Evolutionary conservation across 2,329 filamentous ascomycete genomes (phyloP).

Genomic region (Didymellaceae sp.): DNA sequence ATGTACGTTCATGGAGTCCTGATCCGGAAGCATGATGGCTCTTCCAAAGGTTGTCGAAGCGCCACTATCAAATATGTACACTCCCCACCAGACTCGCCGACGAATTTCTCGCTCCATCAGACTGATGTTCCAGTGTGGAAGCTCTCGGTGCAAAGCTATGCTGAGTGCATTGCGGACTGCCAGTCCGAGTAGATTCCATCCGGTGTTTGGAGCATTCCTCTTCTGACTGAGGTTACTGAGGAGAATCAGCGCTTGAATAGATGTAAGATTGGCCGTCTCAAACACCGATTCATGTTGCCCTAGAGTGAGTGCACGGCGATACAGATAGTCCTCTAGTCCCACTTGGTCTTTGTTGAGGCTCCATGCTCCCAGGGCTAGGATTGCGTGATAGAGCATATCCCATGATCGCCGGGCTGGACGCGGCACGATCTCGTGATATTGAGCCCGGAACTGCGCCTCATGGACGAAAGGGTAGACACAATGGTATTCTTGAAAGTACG

Average conservation of each 20-base stretch:
- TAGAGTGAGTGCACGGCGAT: conserved; percentile 31
- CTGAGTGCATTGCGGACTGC: conserved; percentile 34
- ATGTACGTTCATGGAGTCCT: conserved; percentile 36
- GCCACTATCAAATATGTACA: conserved; percentile 37
- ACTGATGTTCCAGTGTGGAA: conserved; percentile 37
- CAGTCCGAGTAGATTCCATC: conserved; percentile 35
- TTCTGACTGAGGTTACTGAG: conserved; percentile 36
- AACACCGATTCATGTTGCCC: conserved; percentile 36
- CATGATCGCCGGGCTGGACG: conserved; percentile 30
- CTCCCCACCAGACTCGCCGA: conserved; percentile 34
- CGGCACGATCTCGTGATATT: conserved; percentile 33
- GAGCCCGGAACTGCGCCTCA: conserved; percentile 35
- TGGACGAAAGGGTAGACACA: conserved; percentile 35
- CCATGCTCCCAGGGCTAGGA: conserved; percentile 34
- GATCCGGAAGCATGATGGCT: conserved; percentile 34
- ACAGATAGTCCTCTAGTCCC: conserved; percentile 33
- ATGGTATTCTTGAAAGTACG: conserved; percentile 35
- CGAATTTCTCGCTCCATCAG: conserved; percentile 34
- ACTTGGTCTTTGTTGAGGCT: conserved; percentile 30
- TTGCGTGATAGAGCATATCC: conserved; percentile 35
- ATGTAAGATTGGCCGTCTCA: conserved; percentile 32
- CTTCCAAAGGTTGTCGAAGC: conserved; percentile 36
- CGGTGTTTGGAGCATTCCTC: conserved; percentile 32
- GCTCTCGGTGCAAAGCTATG: conserved; percentile 34
- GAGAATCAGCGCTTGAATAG: conserved; percentile 33